A percentile compares a stretch with the other conserved stretches of the same genome.
Evolutionary conservation across 805 yeast genomes (phyloP).

Genomic region (Candida rishiriensis): DNA sequence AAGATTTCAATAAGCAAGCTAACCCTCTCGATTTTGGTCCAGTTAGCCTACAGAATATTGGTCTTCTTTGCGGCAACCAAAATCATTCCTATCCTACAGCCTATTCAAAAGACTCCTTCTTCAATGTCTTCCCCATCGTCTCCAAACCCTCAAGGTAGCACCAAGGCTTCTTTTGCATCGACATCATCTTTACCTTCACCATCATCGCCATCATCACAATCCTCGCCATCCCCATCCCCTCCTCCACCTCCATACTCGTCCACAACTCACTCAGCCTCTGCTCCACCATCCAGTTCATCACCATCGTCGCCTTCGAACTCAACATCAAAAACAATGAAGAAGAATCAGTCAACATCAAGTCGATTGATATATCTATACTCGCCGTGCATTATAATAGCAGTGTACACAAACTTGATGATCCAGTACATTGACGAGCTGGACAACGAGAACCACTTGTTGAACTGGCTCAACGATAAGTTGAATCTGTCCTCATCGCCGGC

Average conservation of each 20-base stretch:
- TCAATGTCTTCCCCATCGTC: slow-evolving; percentile 20
- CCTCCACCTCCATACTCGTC: too few relatives aligned
- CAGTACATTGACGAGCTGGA: slow-evolving; percentile 79
- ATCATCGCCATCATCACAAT: slow-evolving; percentile 8
- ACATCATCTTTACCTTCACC: not conserved
- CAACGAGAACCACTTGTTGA: slow-evolving; percentile 39
- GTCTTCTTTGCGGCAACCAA: slow-evolving; percentile 90
- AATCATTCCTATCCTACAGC: slow-evolving; percentile 63
- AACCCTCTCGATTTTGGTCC: slow-evolving; percentile 76
- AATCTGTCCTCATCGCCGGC: slow-evolving; percentile 3
- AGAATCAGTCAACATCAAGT: slow-evolving; percentile 32
- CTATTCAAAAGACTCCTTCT: slow-evolving; percentile 16
- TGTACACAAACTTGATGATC: slow-evolving; percentile 89
- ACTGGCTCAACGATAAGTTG: slow-evolving; percentile 27
- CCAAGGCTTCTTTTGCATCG: not conserved
- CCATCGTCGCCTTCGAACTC: not conserved
- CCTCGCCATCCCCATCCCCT: not conserved
- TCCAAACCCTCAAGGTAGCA: slow-evolving; percentile 8
- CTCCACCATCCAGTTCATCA: not conserved
- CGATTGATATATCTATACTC: slow-evolving; percentile 77
- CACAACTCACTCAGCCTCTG: too few relatives aligned
- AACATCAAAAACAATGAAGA: slow-evolving; percentile 9
- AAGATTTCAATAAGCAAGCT: slow-evolving; percentile 53
- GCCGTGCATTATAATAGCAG: slow-evolving; percentile 91
- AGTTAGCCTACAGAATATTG: slow-evolving; percentile 77